Percentiles rank a stretch among this genome's conserved stretches.
These are phyloP conservation scores for Dispira simplex DNA, from an alignment of 192 early-diverging fungal genomes.

Conservation along the genomic window DNA sequence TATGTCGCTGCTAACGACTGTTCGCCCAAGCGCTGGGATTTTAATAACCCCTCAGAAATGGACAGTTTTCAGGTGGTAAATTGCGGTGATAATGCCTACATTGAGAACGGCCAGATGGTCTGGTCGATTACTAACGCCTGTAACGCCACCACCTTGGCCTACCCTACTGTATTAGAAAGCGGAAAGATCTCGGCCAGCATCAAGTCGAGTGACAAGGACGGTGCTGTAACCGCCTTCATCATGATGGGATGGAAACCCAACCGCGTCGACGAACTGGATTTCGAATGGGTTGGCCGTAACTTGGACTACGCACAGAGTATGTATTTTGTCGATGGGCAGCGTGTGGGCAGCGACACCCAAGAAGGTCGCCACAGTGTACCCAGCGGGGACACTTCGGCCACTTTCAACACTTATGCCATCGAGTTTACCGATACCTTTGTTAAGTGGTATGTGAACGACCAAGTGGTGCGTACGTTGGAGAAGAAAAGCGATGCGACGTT, in stretches of 20 bases:
- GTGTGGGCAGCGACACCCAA: background rate
- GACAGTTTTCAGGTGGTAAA: background rate
- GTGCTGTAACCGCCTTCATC: constrained; percentile 10
- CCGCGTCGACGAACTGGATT: constrained; percentile 5
- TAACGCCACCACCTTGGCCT: constrained; percentile 4
- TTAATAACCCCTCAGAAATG: background rate
- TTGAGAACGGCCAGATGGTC: constrained; percentile 11
- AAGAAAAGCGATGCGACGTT: background rate
- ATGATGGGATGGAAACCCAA: background rate
- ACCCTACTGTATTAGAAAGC: background rate
- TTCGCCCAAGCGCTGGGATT: constrained; percentile 8
- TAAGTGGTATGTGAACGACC: constrained; percentile 39
- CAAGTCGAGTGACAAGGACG: constrained; percentile 5
- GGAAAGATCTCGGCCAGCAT: constrained; percentile 9
- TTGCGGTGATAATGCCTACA: constrained; percentile 2
- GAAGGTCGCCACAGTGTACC: background rate
- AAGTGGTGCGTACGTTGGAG: constrained; percentile 25
- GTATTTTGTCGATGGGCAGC: background rate
- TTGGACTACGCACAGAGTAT: background rate
- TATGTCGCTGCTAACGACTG: background rate
- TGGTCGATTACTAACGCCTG: constrained; percentile 10
- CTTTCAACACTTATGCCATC: constrained; percentile 40
- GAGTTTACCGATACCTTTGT: constrained; percentile 34
- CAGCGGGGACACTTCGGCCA: constrained; percentile 19
- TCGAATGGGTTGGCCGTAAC: constrained; percentile 8